A percentile compares a stretch with the other conserved stretches of the same genome.
phyloP scores from a whole-genome alignment of 2,329 filamentous ascomycete genomes.

The Neoscytalidium dimidiatum region DNA sequence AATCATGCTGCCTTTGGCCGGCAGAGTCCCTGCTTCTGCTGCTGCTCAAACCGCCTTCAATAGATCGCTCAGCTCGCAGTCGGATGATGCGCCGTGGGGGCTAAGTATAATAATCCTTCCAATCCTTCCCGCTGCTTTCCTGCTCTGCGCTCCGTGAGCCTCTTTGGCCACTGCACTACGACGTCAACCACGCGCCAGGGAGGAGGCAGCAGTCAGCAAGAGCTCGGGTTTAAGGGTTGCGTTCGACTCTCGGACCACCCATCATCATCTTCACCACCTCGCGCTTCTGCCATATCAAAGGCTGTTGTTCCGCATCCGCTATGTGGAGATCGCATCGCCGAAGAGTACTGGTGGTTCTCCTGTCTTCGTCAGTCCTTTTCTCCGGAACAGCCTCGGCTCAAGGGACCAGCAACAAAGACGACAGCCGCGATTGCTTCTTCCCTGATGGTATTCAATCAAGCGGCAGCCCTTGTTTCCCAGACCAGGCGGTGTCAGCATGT shows the following conservation, averaged over 20 bases:
- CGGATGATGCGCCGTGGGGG: neutral
- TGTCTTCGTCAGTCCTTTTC: neutral
- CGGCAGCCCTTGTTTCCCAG: conserved; percentile 24
- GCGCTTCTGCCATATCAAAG: neutral
- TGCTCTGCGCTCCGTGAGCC: neutral
- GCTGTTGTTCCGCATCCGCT: neutral
- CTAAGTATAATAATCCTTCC: neutral
- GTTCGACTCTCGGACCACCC: neutral
- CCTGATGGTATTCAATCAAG: conserved; percentile 25
- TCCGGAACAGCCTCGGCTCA: neutral
- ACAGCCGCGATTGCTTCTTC: conserved; percentile 25
- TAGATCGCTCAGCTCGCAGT: neutral
- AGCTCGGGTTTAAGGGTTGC: neutral
- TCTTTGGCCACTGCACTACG: neutral
- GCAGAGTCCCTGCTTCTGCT: neutral
- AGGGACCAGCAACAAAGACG: conserved; percentile 12
- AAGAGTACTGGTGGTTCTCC: neutral
- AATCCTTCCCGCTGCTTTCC: conserved; percentile 1
- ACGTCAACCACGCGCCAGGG: neutral
- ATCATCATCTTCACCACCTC: neutral
- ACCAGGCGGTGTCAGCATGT: conserved; percentile 26
- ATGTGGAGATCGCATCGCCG: neutral
- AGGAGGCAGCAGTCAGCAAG: neutral
- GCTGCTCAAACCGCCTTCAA: neutral
- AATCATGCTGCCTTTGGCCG: neutral